phyloP scores from a whole-genome alignment of 441 rosid genomes.

The Gossypium trilobum region DNA sequence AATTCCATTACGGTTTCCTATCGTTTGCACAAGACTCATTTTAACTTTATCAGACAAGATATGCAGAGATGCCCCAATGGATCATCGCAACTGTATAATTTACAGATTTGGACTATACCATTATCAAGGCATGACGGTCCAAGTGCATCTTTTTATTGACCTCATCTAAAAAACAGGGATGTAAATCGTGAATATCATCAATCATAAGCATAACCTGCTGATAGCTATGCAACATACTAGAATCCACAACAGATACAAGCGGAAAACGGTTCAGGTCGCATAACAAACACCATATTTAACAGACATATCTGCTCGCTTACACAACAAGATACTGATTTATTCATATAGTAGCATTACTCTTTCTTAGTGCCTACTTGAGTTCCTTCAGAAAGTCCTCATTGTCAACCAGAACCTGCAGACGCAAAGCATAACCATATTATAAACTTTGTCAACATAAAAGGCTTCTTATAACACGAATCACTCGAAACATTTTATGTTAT shows the following conservation, averaged over 20 bases:
- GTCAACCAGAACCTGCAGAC: slow-evolving; percentile 75
- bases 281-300: slow-evolving; percentile 6
- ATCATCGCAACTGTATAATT: too few species aligned
- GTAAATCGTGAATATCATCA: not conserved
- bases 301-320: not conserved
- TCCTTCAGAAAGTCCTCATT: slow-evolving; percentile 85
- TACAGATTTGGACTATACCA: too few species aligned
- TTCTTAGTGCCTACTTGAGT: slow-evolving; percentile 30
- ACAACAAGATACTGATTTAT: slow-evolving; percentile 12
- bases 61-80: not conserved
- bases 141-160: not conserved
- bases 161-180: not conserved
- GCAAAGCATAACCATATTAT: not conserved
- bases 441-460: not conserved
- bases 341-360: slow-evolving; percentile 10
- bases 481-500: not conserved
- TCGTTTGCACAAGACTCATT: not conserved
- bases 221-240: not conserved
- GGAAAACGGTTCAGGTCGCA: not conserved
- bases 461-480: not conserved
- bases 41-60: not conserved
- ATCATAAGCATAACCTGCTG: not conserved
- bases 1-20: not conserved
- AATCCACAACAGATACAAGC: not conserved
- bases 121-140: not conserved